phyloP scores from a whole-genome alignment of 1,284 basidiomycete genomes.

The Puccinia triticina region DNA sequence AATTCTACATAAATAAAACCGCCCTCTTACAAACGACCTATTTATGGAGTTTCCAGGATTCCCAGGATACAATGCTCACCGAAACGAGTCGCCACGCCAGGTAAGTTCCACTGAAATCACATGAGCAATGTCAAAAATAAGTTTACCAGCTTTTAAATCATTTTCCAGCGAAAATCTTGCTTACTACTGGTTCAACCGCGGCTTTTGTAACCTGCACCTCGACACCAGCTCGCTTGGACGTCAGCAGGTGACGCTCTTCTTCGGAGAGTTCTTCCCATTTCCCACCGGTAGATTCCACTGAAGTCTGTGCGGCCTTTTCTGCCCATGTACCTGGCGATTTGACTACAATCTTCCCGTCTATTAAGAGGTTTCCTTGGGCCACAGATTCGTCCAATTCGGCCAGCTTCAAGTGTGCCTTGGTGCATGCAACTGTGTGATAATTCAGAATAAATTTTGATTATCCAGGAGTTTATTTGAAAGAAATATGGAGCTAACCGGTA shows the following conservation, averaged over 20 bases:
- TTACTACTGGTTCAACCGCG: slow-evolving; percentile 60
- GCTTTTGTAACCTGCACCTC: slow-evolving; percentile 81
- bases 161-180: neutral
- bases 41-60: slow-evolving; percentile 68
- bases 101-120: slow-evolving; percentile 73
- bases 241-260: slow-evolving; percentile 63
- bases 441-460: slow-evolving; percentile 69
- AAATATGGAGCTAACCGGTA: slow-evolving; percentile 23
- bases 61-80: slow-evolving; percentile 4
- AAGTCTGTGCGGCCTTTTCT: slow-evolving; percentile 63
- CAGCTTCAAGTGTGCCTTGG: slow-evolving; percentile 80
- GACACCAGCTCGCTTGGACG: slow-evolving; percentile 70
- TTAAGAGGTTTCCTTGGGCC: slow-evolving; percentile 69
- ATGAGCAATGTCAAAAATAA: neutral
- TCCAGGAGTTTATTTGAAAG: slow-evolving; percentile 67
- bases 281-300: slow-evolving; percentile 24
- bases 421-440: slow-evolving; percentile 81
- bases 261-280: slow-evolving; percentile 63
- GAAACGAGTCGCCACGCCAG: slow-evolving; percentile 66
- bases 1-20: slow-evolving; percentile 10
- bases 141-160: neutral
- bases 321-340: slow-evolving; percentile 62
- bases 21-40: slow-evolving; percentile 69
- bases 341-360: slow-evolving; percentile 83
- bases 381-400: slow-evolving; percentile 85